Base-by-base conservation (phyloP, 176 grass and related monocot genomes). In the Phoenix dactylifera region DNA sequence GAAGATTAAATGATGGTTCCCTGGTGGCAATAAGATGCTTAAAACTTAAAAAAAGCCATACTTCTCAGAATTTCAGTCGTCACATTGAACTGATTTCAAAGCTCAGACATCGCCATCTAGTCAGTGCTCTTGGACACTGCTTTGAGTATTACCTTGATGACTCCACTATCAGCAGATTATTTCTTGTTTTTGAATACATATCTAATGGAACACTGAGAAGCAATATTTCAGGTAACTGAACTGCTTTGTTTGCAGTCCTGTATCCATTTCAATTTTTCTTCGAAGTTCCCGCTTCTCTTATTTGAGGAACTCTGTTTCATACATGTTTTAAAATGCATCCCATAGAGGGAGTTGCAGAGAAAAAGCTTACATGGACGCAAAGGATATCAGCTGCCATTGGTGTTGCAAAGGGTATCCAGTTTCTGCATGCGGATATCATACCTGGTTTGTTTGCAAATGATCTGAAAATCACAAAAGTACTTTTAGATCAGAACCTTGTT, bases 371-470 rank as follows among this genome's bases (percentile, higher is more conserved):
- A 19, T 98, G 93, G 93, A 70, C 70, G 7, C 93, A 98, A 22
- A 80, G 93, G 73, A 83, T 98, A 77, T 89, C 88, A 9, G 87
- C 87, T 3, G 73, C 76, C 60, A 89, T 86, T 1, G 93, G 93
- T 4, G 55, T 92, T 0, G 82, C 78, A 0, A 98, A 89, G 63
- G 93, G 93, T 15, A 83, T 98, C 24, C 93, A 98, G 58, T 98
- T 98, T 78, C 78, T 98, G 74, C 93, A 98, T 5, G 93, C 76
- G 51, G 93, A 87, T 28, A 89, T 98, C 29, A 78, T 92, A 58
- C 93, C 93, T 20, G 82, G 81, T 28, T 62, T 92, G 49, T 80
- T 83, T 65, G 87, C 73, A 62, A 98, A 92, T 24, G 69, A 98
- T 61, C 64, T 98, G 24, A 89, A 79, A 63, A 98, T 92, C 57